Evolutionary conservation across 2,329 filamentous ascomycete species (phyloP).

Genomic region (Ilyonectria sp.): DNA sequence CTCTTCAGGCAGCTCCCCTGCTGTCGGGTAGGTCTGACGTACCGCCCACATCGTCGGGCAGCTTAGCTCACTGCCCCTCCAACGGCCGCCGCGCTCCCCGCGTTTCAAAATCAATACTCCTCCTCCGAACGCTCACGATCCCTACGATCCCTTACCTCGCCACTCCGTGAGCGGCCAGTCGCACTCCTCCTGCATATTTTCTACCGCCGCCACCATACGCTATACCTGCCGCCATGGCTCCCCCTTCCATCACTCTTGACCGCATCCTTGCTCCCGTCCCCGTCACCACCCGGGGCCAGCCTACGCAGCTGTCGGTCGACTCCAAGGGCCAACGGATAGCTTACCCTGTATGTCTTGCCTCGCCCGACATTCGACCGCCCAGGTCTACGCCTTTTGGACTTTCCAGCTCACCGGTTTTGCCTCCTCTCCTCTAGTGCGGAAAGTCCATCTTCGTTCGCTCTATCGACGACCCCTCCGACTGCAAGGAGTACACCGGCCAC

Average conservation of each 20-base stretch:
- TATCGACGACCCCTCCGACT: constrained; percentile 88
- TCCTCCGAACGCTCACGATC: constrained; percentile 18
- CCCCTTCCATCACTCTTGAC: constrained; percentile 68
- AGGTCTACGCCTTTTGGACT: neutral
- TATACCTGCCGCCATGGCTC: constrained; percentile 48
- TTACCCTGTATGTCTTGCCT: constrained; percentile 80
- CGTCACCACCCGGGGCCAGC: constrained; percentile 85
- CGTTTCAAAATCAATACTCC: constrained; percentile 24
- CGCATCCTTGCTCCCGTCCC: constrained; percentile 89
- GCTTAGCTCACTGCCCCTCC: constrained; percentile 28
- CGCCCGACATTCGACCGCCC: constrained; percentile 2
- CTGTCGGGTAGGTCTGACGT: constrained; percentile 24
- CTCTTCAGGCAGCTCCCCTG: constrained; percentile 12
- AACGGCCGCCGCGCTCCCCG: constrained; percentile 15
- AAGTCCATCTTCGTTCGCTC: constrained; percentile 97
- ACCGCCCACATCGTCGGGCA: constrained; percentile 8
- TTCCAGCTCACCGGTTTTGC: constrained; percentile 5
- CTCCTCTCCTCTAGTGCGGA: constrained; percentile 74
- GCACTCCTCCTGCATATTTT: constrained; percentile 8
- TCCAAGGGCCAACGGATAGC: constrained; percentile 91
- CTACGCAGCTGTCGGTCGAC: constrained; percentile 90
- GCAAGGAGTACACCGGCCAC: constrained; percentile 94
- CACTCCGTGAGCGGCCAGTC: constrained; percentile 6
- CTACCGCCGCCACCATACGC: neutral
- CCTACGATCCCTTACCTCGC: constrained; percentile 7